Conservation (phyloP, 2,329 filamentous ascomycete species). For the Aspergillus ruber region DNA sequence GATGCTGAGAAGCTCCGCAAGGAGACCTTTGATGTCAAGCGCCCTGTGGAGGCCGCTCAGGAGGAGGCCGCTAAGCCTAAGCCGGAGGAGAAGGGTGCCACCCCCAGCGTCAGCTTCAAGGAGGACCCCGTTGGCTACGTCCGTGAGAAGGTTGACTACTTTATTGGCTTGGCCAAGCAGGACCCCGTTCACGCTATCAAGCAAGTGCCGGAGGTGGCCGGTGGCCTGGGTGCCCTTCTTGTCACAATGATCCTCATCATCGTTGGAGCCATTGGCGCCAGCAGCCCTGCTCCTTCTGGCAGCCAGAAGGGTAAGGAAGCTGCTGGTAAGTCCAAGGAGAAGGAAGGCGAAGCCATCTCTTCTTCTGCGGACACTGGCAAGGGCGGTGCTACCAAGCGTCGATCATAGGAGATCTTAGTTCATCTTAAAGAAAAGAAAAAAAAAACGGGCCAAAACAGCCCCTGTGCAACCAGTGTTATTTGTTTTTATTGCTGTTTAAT, state of each 20-base stretch:
- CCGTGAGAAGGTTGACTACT: slow-evolving; percentile 89
- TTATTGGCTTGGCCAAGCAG: slow-evolving; percentile 74
- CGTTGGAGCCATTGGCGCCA: slow-evolving; percentile 58
- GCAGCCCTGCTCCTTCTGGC: slow-evolving; percentile 57
- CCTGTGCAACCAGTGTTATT: slow-evolving; percentile 2
- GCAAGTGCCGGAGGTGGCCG: slow-evolving; percentile 87
- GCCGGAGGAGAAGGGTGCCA: slow-evolving; percentile 63
- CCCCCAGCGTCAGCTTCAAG: slow-evolving; percentile 70
- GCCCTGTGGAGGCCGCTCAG: slow-evolving; percentile 69
- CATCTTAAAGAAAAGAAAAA: neutral
- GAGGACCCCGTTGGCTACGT: slow-evolving; percentile 84
- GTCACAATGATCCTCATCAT: slow-evolving; percentile 66
- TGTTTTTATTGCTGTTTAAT: too few species aligned
- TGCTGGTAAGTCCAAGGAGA: slow-evolving; percentile 52
- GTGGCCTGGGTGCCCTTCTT: slow-evolving; percentile 64
- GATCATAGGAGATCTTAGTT: too few species aligned
- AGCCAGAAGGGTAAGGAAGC: slow-evolving; percentile 71
- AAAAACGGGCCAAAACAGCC: neutral
- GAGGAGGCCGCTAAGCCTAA: slow-evolving; percentile 78
- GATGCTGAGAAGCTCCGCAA: slow-evolving; percentile 84
- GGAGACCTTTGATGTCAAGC: slow-evolving; percentile 88
- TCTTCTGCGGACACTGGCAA: slow-evolving; percentile 68
- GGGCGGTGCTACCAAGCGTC: slow-evolving; percentile 57
- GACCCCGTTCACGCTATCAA: slow-evolving; percentile 79
- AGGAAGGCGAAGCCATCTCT: slow-evolving; percentile 59